Evolutionary conservation across 768 basidiomycete genomes (phyloP).

Genomic region (Lyophyllum shimeji): DNA sequence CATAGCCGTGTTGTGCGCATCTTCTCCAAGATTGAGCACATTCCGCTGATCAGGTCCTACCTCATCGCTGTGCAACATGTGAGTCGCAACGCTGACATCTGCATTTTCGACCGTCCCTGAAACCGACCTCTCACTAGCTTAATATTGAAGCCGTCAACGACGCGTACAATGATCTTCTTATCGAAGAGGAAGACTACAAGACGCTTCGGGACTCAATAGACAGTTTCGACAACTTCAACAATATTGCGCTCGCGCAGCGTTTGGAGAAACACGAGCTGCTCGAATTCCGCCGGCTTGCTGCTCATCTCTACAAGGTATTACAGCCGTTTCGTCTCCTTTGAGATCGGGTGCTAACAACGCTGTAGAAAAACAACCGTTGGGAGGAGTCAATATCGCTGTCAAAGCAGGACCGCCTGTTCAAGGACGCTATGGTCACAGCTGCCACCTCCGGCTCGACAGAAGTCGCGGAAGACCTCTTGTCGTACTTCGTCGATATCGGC

Average conservation of each 20-base stretch:
- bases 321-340: not conserved
- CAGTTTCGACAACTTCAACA: conserved; percentile 98
- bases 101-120: not conserved
- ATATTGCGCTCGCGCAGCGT: conserved; percentile 78
- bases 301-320: conserved; percentile 90
- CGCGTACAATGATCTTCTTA: conserved; percentile 96
- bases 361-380: conserved; percentile 91
- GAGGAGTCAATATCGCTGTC: conserved; percentile 94
- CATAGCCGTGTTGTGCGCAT: conserved; percentile 94
- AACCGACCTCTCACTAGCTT: conserved; percentile 77
- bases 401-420: conserved; percentile 96
- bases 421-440: conserved; percentile 93
- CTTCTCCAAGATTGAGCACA: conserved; percentile 93
- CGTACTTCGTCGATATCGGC: conserved; percentile 97
- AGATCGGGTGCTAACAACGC: not conserved
- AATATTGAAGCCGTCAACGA: conserved; percentile 98
- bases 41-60: conserved; percentile 94
- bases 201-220: conserved; percentile 97
- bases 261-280: conserved; percentile 89
- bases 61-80: conserved; percentile 96
- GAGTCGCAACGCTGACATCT: conserved; percentile 30
- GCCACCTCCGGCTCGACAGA: conserved; percentile 82
- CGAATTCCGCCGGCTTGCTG: conserved; percentile 93
- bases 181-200: conserved; percentile 99
- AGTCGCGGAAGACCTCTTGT: conserved; percentile 91